Evolutionary conservation across 106 monocot species (phyloP).

Genomic region (Allium fistulosum): DNA sequence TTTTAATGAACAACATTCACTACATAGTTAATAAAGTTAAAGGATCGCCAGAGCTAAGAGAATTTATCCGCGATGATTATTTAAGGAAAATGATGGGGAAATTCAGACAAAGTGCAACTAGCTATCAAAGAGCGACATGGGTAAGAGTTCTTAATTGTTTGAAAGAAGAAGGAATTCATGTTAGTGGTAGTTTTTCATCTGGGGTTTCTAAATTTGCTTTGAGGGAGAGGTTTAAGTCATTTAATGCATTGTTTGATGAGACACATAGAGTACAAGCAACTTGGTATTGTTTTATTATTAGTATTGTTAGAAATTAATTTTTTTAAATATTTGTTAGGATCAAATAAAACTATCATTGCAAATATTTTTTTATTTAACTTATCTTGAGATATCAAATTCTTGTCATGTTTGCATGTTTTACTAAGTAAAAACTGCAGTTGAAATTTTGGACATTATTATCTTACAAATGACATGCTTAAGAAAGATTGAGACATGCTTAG

Average conservation of each 20-base stretch:
- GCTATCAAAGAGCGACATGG: conserved; percentile 83
- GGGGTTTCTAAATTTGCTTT: conserved; percentile 45
- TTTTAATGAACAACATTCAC: conserved; percentile 91
- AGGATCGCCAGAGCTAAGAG: conserved; percentile 57
- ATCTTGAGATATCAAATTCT: no score
- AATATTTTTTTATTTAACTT: no score
- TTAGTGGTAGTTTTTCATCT: conserved; percentile 75
- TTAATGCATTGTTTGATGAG: conserved; percentile 91
- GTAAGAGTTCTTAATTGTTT: conserved; percentile 57
- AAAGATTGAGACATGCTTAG: no score
- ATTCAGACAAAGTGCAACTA: conserved; percentile 63
- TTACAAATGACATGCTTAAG: no score
- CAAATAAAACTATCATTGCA: no score
- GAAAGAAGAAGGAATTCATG: conserved; percentile 84
- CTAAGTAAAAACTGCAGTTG: no score
- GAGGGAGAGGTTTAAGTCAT: conserved; percentile 81
- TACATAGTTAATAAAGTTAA: conserved; percentile 88
- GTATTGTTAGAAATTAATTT: no score
- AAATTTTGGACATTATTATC: no score
- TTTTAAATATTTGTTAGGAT: no score
- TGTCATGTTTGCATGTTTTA: no score
- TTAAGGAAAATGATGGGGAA: conserved; percentile 50
- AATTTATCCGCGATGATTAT: conserved; percentile 68
- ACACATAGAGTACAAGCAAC: conserved; percentile 52
- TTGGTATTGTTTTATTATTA: no score